Evolutionary conservation across 1,284 basidiomycete genomes (phyloP), one percentile per base, ranked within the genome.

Genomic region (Apiotrichum mycotoxinovorans): DNA sequence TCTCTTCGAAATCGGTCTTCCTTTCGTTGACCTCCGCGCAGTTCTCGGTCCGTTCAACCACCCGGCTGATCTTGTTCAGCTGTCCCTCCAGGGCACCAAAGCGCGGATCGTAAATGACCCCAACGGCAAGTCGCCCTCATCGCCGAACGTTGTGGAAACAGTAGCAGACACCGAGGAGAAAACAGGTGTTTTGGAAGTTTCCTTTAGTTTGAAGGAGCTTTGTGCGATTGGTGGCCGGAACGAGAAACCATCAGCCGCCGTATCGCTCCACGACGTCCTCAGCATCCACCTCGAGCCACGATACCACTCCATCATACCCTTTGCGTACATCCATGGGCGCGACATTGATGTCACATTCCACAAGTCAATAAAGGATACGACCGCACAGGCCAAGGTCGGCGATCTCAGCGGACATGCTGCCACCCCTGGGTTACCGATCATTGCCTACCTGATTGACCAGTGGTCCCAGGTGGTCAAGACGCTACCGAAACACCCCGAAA

Each of bases 341-440:
- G 43, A 50, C 3, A 20, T 60, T 0, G 56, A 49, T 9, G 23
- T 55, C 1, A 56, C 57, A 4, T 51, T 51, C 27, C 42, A 54
- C 20, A 40, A 58, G 17, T 37, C 46, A 2, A 23, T 43, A 0
- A 38, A 38, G 2, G 30, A 40, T 4, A 43, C 34, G n/a, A 56
- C 49, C 0, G 18, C 62, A 15, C 59, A 61, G 26, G 47, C 52
- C 40, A 63, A 58, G 30, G 34, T 50, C 14, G 44, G 46, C 5
- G 54, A 56, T 22, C 38, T 50, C 22, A 46, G 47, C 2, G 26
- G 60, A 3, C 51, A 63, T 26, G 54, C 54, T 0, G 61, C 66
- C 18, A 68, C 66, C 0, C 48, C 59, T 7, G 57, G 58, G 4
- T 45, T 66, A 10, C 54, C 62, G 2, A 49, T 53, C 33, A 51